Evolutionary conservation across 805 yeast genomes (phyloP).

Genomic region (Lachancea fermentati): DNA sequence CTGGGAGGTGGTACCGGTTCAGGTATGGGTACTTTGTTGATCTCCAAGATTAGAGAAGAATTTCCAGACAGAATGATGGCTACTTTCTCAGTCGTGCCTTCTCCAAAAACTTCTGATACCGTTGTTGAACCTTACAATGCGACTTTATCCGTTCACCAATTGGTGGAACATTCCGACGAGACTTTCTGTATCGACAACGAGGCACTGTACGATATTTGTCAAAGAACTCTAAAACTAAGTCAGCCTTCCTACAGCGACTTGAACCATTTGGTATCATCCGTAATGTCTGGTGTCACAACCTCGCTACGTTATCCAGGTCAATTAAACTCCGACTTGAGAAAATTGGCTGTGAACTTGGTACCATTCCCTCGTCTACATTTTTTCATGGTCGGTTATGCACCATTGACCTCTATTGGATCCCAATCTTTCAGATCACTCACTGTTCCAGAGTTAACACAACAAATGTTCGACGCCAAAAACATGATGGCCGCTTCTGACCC

Average conservation of each 20-base stretch:
- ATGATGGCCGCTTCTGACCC: slow-evolving; percentile 97
- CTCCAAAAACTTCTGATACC: slow-evolving; percentile 86
- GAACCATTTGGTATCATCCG: slow-evolving; percentile 78
- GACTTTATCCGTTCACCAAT: slow-evolving; percentile 82
- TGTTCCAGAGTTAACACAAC: slow-evolving; percentile 90
- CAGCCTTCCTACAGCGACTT: slow-evolving; percentile 77
- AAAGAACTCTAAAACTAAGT: slow-evolving; percentile 71
- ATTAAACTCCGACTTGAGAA: slow-evolving; percentile 86
- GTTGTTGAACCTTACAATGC: slow-evolving; percentile 96
- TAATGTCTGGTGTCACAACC: slow-evolving; percentile 94
- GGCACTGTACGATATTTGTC: slow-evolving; percentile 86
- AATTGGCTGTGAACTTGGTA: slow-evolving; percentile 87
- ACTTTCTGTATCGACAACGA: slow-evolving; percentile 94
- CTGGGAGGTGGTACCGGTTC: slow-evolving; percentile 94
- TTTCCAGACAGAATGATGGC: slow-evolving; percentile 96
- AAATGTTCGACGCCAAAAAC: slow-evolving; percentile 84
- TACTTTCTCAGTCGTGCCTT: slow-evolving; percentile 88
- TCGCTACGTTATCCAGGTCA: slow-evolving; percentile 94
- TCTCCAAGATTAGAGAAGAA: slow-evolving; percentile 84
- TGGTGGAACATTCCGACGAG: slow-evolving; percentile 86
- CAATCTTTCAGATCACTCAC: slow-evolving; percentile 77
- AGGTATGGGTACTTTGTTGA: slow-evolving; percentile 88
- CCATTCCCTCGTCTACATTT: slow-evolving; percentile 95
- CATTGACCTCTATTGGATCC: slow-evolving; percentile 75
- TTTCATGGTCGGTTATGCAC: slow-evolving; percentile 94